Evolutionary conservation across 2,329 filamentous ascomycete species (phyloP).

Genomic region (Xylariaceae sp.): DNA sequence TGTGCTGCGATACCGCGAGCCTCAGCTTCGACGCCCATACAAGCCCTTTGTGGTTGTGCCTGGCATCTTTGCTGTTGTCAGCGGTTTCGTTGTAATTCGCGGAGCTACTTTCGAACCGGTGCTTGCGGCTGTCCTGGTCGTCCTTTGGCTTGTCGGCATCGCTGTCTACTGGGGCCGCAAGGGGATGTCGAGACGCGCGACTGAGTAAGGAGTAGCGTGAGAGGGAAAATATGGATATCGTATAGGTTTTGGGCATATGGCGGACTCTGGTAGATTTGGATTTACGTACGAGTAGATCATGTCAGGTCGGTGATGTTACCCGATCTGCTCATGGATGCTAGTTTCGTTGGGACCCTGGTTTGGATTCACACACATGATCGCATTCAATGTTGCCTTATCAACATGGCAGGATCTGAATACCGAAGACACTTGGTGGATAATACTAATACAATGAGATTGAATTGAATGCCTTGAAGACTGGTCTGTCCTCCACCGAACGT

Average conservation of each 20-base stretch:
- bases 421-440: too few relatives aligned
- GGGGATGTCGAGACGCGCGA: constrained; percentile 8
- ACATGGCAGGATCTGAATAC: too few relatives aligned
- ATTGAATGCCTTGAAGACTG: too few relatives aligned
- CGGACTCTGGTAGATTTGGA: background rate
- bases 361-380: background rate
- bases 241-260: background rate
- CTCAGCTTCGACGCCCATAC: constrained; percentile 50
- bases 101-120: constrained; percentile 55
- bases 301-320: background rate
- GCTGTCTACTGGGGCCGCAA: constrained; percentile 36
- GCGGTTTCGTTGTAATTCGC: constrained; percentile 54
- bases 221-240: background rate
- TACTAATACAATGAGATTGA: too few relatives aligned
- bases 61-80: constrained; percentile 49
- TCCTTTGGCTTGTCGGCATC: constrained; percentile 46
- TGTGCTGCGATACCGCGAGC: constrained; percentile 52
- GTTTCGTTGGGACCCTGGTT: background rate
- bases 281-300: background rate
- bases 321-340: background rate
- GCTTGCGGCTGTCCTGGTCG: constrained; percentile 48
- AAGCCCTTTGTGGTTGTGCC: constrained; percentile 49
- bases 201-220: background rate
- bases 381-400: too few relatives aligned
- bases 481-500: too few relatives aligned